Evolutionary conservation across 2,329 filamentous ascomycete genomes (phyloP).

Genomic region (Trichothecium sympodiale): DNA sequence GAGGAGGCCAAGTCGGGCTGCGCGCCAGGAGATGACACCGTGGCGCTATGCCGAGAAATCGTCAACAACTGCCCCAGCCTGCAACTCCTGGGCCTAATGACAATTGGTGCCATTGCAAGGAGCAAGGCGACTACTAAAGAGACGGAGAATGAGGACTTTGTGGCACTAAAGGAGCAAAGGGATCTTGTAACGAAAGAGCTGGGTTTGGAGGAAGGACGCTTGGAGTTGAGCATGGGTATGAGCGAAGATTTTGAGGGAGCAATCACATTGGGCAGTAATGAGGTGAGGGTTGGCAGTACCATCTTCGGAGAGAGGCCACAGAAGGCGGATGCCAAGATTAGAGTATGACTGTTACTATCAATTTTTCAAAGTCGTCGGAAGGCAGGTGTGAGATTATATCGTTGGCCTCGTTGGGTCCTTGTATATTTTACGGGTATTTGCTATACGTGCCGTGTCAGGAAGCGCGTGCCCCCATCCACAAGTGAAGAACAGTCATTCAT

Average conservation of each 20-base stretch:
- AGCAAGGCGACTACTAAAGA: conserved; percentile 63
- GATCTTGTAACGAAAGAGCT: conserved; percentile 53
- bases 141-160: conserved; percentile 87
- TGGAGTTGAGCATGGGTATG: conserved; percentile 98
- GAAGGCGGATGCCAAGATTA: conserved; percentile 68
- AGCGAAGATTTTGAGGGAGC: conserved; percentile 92
- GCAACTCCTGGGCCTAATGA: conserved; percentile 79
- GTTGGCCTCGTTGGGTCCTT: not conserved
- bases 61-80: conserved; percentile 61
- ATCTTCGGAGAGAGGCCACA: conserved; percentile 81
- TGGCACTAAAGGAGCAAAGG: conserved; percentile 53
- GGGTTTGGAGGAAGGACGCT: conserved; percentile 29
- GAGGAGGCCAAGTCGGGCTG: conserved; percentile 80
- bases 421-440: not conserved
- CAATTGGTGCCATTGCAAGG: conserved; percentile 87
- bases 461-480: no score
- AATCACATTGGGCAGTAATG: conserved; percentile 69
- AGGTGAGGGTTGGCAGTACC: conserved; percentile 86
- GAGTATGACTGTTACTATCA: conserved; percentile 23
- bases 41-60: conserved; percentile 59
- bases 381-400: not conserved
- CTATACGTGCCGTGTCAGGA: no score
- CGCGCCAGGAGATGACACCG: conserved; percentile 49
- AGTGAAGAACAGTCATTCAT: not conserved
- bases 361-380: no score